Evolutionary conservation across 768 basidiomycete species (phyloP), one percentile per base, ranked within the genome.

Genomic region (Amanita inopinata): DNA sequence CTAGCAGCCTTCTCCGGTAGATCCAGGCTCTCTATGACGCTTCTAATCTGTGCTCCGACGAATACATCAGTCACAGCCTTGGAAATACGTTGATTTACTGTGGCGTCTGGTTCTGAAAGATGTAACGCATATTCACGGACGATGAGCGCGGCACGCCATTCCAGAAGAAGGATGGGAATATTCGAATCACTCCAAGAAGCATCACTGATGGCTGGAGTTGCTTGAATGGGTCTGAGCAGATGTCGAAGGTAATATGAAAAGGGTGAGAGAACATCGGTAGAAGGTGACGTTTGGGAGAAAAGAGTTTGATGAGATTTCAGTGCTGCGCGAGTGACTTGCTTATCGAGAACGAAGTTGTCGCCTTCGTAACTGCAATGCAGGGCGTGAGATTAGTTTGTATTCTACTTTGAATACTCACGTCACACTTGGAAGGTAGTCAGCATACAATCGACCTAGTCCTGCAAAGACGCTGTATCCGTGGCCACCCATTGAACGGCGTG

Each of bases 331-430:
- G 83, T 74, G 24, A 84, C 82, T 58, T 88, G 85, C 36, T 74
- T 69, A 49, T 83, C 79, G 8, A 88, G 68, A 4, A 86, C 79
- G 47, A 72, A 86, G 54, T 88, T 87, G 53, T 88, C 85, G 10
- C 84, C 83, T 61, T 87, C 84, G 48, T 74, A n/a, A n/a, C n/a
- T n/a, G n/a, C n/a, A n/a, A n/a, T n/a, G n/a, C n/a, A n/a, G n/a
- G n/a, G n/a, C n/a, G n/a, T n/a, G n/a, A n/a, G n/a, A n/a, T n/a
- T n/a, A n/a, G n/a, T n/a, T n/a, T n/a, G n/a, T n/a, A n/a, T n/a
- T n/a, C n/a, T n/a, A n/a, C n/a, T n/a, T n/a, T n/a, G n/a, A n/a
- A n/a, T n/a, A n/a, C n/a, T n/a, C n/a, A 85, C 76, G 83, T 84
- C 18, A 67, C 73, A 40, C 71, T 67, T 0, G 83, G 81, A 2